These are phyloP conservation scores for Sporothrix inflata DNA, from an alignment of 2,329 filamentous ascomycete species.

Conservation along the genomic window DNA sequence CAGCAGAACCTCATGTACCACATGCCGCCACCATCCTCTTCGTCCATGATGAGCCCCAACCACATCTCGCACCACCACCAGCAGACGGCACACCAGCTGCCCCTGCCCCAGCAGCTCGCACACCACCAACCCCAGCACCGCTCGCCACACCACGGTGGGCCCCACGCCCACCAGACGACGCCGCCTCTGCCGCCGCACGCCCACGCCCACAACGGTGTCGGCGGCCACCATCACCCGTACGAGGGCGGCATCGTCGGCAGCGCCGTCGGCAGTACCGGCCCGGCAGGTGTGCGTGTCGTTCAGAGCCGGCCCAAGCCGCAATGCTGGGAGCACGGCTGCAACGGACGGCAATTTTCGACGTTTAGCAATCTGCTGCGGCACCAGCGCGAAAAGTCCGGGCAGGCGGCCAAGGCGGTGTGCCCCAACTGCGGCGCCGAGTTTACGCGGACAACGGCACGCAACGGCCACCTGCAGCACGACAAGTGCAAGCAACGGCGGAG, in stretches of 20 bases:
- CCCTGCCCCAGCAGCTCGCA: constrained; percentile 31
- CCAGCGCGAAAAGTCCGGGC: constrained; percentile 91
- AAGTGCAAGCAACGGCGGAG: constrained; percentile 81
- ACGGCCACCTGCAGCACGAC: constrained; percentile 82
- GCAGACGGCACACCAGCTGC: constrained; percentile 22
- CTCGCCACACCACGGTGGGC: constrained; percentile 15
- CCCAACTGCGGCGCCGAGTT: constrained; percentile 93
- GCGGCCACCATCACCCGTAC: constrained; percentile 17
- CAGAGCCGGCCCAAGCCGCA: constrained; percentile 87
- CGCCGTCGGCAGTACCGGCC: constrained; percentile 42
- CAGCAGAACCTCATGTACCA: constrained; percentile 40
- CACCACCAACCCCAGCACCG: constrained; percentile 24
- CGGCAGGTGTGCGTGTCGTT: constrained; percentile 64
- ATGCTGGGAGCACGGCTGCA: constrained; percentile 97
- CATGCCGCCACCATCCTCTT: constrained; percentile 33
- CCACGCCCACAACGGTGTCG: constrained; percentile 2
- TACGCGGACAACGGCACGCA: constrained; percentile 83
- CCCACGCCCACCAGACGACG: constrained; percentile 13
- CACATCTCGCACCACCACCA: constrained; percentile 27
- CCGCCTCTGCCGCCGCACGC: constrained; percentile 15
- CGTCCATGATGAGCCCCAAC: constrained; percentile 29
- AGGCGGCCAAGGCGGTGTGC: constrained; percentile 84
- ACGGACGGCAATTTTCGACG: constrained; percentile 91
- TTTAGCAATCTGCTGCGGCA: constrained; percentile 94
- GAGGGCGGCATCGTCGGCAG: constrained; percentile 19